phyloP scores from a whole-genome alignment of 768 basidiomycete species.

The Lactarius sanguifluus region DNA sequence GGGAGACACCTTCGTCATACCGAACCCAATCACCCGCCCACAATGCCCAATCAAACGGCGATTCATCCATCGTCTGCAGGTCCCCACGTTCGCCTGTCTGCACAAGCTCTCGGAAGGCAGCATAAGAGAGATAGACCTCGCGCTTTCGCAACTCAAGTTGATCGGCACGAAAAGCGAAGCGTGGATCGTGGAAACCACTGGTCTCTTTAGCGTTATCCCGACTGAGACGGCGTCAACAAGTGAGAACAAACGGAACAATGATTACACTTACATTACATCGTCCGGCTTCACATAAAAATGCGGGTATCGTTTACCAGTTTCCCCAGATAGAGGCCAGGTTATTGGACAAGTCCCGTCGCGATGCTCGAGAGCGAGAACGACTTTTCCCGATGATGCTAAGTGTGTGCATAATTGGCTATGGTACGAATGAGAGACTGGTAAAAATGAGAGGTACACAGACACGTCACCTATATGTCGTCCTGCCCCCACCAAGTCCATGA shows the following conservation, averaged over 20 bases:
- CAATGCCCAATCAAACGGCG: conserved; percentile 50
- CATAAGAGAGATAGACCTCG: conserved; percentile 67
- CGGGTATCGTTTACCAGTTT: conserved; percentile 35
- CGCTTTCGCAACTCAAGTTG: conserved; percentile 69
- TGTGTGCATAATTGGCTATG: conserved; percentile 66
- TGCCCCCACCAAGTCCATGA: conserved; percentile 76
- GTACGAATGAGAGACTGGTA: background rate
- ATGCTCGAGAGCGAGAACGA: conserved; percentile 83
- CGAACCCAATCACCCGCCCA: conserved; percentile 36
- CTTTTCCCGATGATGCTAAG: conserved; percentile 73
- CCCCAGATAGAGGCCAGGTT: conserved; percentile 41
- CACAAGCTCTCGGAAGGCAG: conserved; percentile 58
- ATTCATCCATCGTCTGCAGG: conserved; percentile 47
- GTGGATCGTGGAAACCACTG: conserved; percentile 29
- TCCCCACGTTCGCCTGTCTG: conserved; percentile 26
- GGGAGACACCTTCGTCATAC: conserved; percentile 39
- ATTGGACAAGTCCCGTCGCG: conserved; percentile 73
- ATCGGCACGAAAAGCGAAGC: conserved; percentile 53
- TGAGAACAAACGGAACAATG: background rate
- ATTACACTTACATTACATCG: conserved; percentile 51
- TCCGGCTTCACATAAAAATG: conserved; percentile 56
- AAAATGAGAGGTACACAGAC: background rate
- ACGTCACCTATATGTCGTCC: conserved; percentile 63
- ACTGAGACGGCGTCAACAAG: conserved; percentile 23
- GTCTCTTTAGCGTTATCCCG: conserved; percentile 35